Evolutionary conservation across 31 red algal species (phyloP).

Genomic region (Porphyra umbilicalis): DNA sequence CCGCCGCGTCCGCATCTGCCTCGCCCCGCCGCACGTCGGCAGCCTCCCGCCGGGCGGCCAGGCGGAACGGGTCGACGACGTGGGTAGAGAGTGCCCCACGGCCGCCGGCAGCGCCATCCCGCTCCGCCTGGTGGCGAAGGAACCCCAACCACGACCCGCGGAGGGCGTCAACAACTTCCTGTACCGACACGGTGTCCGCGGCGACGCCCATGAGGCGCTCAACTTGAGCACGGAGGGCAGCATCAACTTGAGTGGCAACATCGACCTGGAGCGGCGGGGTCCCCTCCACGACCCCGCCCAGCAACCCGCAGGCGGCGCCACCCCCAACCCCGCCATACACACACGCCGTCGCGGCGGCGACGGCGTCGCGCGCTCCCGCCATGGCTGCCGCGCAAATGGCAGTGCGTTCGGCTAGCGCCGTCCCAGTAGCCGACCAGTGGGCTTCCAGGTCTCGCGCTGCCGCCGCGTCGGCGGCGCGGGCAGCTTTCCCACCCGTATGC

Average conservation of each 20-base stretch:
- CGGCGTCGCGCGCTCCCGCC: background rate
- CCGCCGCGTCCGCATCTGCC: background rate
- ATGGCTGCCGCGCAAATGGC: background rate
- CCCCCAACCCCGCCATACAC: background rate
- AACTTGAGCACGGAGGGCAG: background rate
- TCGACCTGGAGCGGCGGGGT: too few species aligned
- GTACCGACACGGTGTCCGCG: background rate
- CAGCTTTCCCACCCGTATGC: background rate
- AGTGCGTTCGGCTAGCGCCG: background rate
- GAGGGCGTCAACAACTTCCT: background rate
- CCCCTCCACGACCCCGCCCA: too few species aligned
- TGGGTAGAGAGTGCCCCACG: background rate
- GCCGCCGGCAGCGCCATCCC: background rate
- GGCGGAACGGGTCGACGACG: background rate
- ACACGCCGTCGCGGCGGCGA: background rate
- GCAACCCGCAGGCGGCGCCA: too few species aligned
- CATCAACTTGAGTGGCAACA: background rate
- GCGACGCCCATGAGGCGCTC: background rate
- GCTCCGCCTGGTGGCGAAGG: background rate
- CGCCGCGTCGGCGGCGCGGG: background rate
- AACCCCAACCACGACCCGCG: background rate
- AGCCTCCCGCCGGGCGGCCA: background rate
- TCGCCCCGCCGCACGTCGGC: background rate
- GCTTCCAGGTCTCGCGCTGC: background rate
- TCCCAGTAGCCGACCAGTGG: background rate